phyloP scores from a whole-genome alignment of 768 basidiomycete species.

The Suillus tomentosus region DNA sequence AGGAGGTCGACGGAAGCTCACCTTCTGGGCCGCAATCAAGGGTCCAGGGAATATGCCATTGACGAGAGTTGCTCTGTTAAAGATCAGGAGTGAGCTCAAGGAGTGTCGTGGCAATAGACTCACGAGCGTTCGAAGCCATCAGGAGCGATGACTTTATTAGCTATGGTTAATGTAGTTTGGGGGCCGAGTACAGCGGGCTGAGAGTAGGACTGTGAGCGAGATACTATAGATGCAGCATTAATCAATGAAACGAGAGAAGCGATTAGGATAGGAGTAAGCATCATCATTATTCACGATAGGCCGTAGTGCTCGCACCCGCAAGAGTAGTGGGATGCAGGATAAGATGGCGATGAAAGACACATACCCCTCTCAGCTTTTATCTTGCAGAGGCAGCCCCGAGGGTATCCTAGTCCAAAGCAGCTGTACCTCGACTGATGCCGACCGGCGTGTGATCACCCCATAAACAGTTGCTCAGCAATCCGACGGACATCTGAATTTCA shows the following conservation, averaged over 20 bases:
- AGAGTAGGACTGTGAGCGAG: constrained; percentile 14
- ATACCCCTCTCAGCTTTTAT: background rate
- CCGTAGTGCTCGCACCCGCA: background rate
- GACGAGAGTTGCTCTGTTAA: constrained; percentile 41
- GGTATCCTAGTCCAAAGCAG: background rate
- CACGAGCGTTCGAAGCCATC: constrained; percentile 47
- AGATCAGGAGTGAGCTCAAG: background rate
- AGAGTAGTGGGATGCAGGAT: background rate
- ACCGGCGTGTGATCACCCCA: background rate
- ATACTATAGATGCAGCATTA: constrained; percentile 23
- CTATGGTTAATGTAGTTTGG: constrained; percentile 34
- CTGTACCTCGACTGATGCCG: background rate
- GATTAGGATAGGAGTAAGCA: constrained; percentile 16
- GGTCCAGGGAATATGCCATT: constrained; percentile 48
- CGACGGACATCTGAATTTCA: background rate
- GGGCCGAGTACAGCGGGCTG: constrained; percentile 19
- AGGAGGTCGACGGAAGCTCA: constrained; percentile 2
- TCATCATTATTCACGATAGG: constrained; percentile 10
- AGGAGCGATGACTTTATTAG: constrained; percentile 44
- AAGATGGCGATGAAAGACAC: background rate
- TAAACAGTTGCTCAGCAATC: background rate
- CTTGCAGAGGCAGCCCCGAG: background rate
- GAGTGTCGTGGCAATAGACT: constrained; percentile 17
- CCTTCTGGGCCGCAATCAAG: constrained; percentile 42
- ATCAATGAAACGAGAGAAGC: constrained; percentile 14